phyloP scores from a whole-genome alignment of 345 rosid species.

The Eucalyptus globulus region DNA sequence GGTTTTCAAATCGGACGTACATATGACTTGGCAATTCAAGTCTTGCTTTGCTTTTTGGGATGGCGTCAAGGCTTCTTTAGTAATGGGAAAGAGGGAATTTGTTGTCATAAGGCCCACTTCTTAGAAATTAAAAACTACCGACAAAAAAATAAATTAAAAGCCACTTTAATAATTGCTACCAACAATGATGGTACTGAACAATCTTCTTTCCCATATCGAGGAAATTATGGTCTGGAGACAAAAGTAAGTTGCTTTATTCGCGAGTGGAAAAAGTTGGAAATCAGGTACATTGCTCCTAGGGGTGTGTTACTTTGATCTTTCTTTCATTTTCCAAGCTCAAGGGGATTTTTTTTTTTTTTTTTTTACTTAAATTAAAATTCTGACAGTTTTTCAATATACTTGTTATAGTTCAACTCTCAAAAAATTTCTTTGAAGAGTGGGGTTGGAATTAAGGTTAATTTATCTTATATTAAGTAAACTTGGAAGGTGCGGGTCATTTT shows the following conservation, averaged over 20 bases:
- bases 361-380: no score
- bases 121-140: no score
- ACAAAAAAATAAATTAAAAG: neutral
- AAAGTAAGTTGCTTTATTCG: neutral
- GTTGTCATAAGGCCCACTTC: neutral
- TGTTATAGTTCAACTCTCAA: neutral
- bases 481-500: neutral
- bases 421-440: neutral
- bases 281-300: neutral
- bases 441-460: neutral
- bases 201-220: neutral
- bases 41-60: neutral
- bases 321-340: neutral
- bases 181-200: neutral
- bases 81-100: neutral
- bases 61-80: neutral
- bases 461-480: neutral
- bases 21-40: neutral
- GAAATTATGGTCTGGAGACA: neutral
- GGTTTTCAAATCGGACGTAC: neutral
- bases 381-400: neutral
- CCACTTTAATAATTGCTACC: no score
- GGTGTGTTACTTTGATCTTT: neutral
- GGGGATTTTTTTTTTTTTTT: neutral
- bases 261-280: neutral